A percentile compares a stretch with the other conserved stretches of the same genome.
Conservation (phyloP, 2,329 filamentous ascomycete species). For the Fusarium piperis region DNA sequence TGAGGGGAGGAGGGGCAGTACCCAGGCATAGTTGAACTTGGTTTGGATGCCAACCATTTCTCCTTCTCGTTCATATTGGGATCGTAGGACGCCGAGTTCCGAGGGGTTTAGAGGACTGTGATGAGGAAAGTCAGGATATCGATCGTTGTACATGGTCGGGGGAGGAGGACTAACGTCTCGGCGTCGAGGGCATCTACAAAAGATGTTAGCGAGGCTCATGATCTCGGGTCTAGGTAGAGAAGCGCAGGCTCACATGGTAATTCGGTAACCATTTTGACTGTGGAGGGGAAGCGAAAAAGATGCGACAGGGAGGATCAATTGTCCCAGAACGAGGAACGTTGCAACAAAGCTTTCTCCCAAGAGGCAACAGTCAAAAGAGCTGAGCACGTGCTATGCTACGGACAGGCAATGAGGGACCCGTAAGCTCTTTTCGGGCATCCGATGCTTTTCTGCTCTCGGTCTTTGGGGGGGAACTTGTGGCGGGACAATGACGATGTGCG, state of each 20-base stretch:
- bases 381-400: not conserved
- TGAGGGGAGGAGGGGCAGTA: conserved; percentile 51
- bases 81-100: conserved; percentile 90
- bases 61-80: conserved; percentile 97
- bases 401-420: not conserved
- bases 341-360: not conserved
- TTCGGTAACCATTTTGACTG: conserved; percentile 56
- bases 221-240: conserved; percentile 16
- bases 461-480: conserved; percentile 20
- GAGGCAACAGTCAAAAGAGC: not conserved
- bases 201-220: not conserved
- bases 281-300: not conserved
- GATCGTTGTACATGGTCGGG: not conserved
- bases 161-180: conserved; percentile 75
- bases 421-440: conserved; percentile 25
- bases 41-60: conserved; percentile 97
- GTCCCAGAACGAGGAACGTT: not conserved
- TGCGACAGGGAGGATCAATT: not conserved
- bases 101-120: conserved; percentile 85
- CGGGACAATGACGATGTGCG: conserved; percentile 40
- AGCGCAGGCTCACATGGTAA: conserved; percentile 56
- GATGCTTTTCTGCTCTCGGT: not conserved
- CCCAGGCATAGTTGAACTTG: conserved; percentile 99
- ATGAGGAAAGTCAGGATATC: conserved; percentile 6
- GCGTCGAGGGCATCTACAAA: conserved; percentile 90